Conservation (phyloP, 768 basidiomycete species). For the Panaeolus papilionaceus region DNA sequence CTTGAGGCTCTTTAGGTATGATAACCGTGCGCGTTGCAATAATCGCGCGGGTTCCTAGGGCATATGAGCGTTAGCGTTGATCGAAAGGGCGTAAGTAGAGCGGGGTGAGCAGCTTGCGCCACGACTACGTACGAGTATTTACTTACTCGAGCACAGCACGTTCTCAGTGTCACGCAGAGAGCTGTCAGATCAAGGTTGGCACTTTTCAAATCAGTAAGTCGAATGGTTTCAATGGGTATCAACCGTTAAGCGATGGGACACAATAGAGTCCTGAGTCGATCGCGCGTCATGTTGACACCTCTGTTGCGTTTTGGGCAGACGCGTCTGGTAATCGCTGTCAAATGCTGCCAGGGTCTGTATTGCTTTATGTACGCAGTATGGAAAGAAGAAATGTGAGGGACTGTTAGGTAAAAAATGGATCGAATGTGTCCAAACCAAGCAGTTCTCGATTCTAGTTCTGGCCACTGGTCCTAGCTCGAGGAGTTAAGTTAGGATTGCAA, state of each 20-base stretch:
- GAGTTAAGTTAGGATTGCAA: neutral
- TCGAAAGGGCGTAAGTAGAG: slow-evolving; percentile 5
- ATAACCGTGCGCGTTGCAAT: neutral
- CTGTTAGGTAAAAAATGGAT: slow-evolving; percentile 3
- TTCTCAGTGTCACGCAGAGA: neutral
- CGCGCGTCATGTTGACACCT: slow-evolving; percentile 13
- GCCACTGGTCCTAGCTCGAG: neutral
- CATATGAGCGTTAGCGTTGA: slow-evolving; percentile 8
- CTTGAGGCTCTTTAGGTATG: neutral
- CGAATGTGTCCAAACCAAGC: neutral
- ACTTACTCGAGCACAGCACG: slow-evolving; percentile 3
- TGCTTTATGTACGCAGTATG: neutral
- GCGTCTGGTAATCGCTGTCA: neutral
- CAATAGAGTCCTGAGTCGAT: slow-evolving; percentile 2
- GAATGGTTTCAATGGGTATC: neutral
- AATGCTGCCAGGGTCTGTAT: neutral
- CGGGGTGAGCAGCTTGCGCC: slow-evolving; percentile 7
- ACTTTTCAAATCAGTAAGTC: neutral
- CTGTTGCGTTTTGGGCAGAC: neutral
- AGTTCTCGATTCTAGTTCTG: neutral
- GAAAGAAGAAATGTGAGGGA: neutral
- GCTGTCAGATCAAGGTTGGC: neutral
- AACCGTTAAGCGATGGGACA: neutral
- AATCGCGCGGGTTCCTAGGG: slow-evolving; percentile 13
- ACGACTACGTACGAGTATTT: neutral